These are phyloP conservation scores for Dactylorhiza incarnata DNA, from an alignment of 106 monocot species.

Conservation along the genomic window DNA sequence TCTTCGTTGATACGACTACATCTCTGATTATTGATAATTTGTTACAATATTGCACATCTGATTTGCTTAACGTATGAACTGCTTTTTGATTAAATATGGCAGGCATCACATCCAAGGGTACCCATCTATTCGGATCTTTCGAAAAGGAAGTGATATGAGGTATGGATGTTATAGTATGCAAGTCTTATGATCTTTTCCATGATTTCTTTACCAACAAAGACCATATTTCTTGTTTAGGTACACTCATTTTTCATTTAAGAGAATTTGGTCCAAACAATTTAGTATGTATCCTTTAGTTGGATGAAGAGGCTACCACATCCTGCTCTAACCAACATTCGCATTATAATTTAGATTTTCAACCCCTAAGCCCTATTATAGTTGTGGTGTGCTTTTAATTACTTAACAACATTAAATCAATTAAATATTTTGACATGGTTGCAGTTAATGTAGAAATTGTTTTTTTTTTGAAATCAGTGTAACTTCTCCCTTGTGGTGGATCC, in stretches of 20 bases:
- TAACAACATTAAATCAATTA: too few relatives aligned
- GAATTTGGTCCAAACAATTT: background rate
- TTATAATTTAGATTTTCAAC: background rate
- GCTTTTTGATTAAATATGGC: background rate
- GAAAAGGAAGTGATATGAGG: constrained; percentile 90
- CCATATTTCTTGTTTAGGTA: background rate
- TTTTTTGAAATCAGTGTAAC: too few relatives aligned
- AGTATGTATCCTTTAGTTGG: background rate
- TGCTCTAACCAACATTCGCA: background rate
- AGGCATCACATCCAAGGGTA: constrained; percentile 98
- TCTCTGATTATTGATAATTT: background rate
- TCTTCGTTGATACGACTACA: background rate
- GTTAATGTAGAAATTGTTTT: too few relatives aligned
- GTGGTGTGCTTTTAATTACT: too few relatives aligned
- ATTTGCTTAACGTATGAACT: background rate
- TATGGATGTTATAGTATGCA: constrained; percentile 19
- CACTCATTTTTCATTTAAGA: background rate
- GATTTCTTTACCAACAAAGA: background rate
- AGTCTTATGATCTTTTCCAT: background rate
- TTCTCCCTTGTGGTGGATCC: too few relatives aligned
- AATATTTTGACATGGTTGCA: too few relatives aligned
- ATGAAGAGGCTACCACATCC: background rate
- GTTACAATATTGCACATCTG: background rate
- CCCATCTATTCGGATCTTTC: constrained; percentile 91
- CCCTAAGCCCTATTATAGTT: background rate